Evolutionary conservation across 495 filamentous ascomycete species (phyloP), one percentile per base, ranked within the genome.

Genomic region (Aspergillus baeticus): DNA sequence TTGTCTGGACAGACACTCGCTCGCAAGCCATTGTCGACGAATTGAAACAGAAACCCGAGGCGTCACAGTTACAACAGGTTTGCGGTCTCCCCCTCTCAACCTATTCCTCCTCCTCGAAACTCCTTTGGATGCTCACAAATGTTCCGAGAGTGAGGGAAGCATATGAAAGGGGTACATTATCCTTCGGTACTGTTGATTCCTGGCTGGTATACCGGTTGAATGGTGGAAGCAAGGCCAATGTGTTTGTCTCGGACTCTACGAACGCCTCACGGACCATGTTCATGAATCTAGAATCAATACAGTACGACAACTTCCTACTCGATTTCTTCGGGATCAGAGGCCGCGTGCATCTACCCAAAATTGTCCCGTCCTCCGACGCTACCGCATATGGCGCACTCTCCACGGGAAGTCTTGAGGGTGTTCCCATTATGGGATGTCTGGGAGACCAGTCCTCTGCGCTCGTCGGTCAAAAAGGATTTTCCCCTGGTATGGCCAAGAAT

Each of bases 251-350:
- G 13, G 93, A 98, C 71, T 82, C 87, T 29, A 96, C 92, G 38
- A 98, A 98, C 71, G 92, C 93, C 14, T 95, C 90, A 22, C 78
- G 93, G 49, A 98, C 93, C 36, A 97, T 96, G 93, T 96, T 97
- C 71, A 90, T 96, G 81, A 94, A 96, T 64, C 75, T 98, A 21
- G 78, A 87, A 58, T 91, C 85, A 1, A 71, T 95, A n/a, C 72
- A 89, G 63, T 98, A 97, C 67, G 91, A 95, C 65, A 84, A 92
- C 56, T 80, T 74, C 29, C 81, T 96, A 4, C 79, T 98, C 14
- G 76, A 85, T 41, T 98, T 96, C 72, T 97, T 97, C 66, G 84
- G 84, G 11, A 81, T 95, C 50, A 86, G 89, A 69, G 76, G 77
- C 20, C 82, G 75, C 54, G 69, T 96, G 51, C 81, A 83, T 51